These are phyloP conservation scores for Pulveroboletus sp. DNA, from an alignment of 768 basidiomycete species.

Conservation along the genomic window DNA sequence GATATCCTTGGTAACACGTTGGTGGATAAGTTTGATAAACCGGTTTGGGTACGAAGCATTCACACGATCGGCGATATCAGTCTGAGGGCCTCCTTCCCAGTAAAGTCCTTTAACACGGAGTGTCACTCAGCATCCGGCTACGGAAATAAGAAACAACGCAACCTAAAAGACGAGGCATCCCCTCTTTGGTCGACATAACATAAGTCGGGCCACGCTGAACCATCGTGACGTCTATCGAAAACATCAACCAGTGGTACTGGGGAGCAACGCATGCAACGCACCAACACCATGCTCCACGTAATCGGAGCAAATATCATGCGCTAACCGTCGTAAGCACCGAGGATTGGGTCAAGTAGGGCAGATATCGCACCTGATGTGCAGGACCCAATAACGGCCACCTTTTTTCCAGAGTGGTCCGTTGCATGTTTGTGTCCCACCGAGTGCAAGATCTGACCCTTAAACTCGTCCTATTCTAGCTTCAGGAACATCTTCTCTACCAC, in stretches of 20 bases:
- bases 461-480: slow-evolving; percentile 41
- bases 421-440: slow-evolving; percentile 56
- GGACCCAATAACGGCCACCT: slow-evolving; percentile 66
- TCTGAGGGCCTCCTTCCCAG: slow-evolving; percentile 44
- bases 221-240: slow-evolving; percentile 42
- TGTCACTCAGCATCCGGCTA: background rate
- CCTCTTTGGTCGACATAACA: slow-evolving; percentile 45
- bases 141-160: slow-evolving; percentile 11
- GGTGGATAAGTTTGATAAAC: slow-evolving; percentile 30
- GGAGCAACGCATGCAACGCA: slow-evolving; percentile 14
- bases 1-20: slow-evolving; percentile 40
- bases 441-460: slow-evolving; percentile 63
- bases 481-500: background rate
- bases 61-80: slow-evolving; percentile 55
- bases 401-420: slow-evolving; percentile 60
- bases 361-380: slow-evolving; percentile 55
- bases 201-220: slow-evolving; percentile 54
- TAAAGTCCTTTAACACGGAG: slow-evolving; percentile 28
- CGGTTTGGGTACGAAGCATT: slow-evolving; percentile 44
- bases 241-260: background rate
- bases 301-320: slow-evolving; percentile 51
- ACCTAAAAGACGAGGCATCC: slow-evolving; percentile 30
- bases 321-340: slow-evolving; percentile 19
- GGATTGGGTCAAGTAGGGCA: slow-evolving; percentile 14
- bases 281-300: slow-evolving; percentile 45